phyloP scores from a whole-genome alignment of 805 yeast genomes.

The Dipodascopsis tothii region DNA sequence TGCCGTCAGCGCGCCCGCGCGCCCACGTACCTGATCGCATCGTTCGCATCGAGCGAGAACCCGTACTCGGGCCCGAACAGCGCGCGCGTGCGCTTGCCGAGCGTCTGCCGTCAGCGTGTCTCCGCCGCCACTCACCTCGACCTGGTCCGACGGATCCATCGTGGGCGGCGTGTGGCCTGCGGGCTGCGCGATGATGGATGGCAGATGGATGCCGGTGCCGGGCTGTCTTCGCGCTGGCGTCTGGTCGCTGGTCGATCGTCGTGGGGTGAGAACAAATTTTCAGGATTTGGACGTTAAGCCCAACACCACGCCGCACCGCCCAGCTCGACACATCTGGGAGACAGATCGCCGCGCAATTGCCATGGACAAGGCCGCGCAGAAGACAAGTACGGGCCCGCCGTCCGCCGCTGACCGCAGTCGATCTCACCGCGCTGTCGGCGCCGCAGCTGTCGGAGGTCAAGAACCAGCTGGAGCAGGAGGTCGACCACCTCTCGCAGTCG shows the following conservation, averaged over 20 bases:
- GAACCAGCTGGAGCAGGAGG: constrained; percentile 73
- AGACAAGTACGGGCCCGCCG: no score
- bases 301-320: no score
- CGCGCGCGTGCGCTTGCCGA: constrained; percentile 20
- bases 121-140: constrained; percentile 9
- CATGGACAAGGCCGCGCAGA: no score
- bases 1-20: neutral
- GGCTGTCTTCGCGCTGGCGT: no score
- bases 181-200: no score
- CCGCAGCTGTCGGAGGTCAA: constrained; percentile 82
- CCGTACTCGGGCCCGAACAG: constrained; percentile 22
- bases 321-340: no score
- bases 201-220: no score
- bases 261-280: no score
- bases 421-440: constrained; percentile 62
- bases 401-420: constrained; percentile 46
- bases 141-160: constrained; percentile 13
- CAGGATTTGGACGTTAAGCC: no score
- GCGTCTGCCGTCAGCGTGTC: constrained; percentile 2
- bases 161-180: neutral
- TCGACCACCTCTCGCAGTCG: constrained; percentile 78
- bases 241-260: no score
- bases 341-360: no score
- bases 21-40: constrained; percentile 13
- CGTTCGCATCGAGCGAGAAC: constrained; percentile 19